Percentiles rank a stretch among this genome's conserved stretches.
Conservation (phyloP, 257 asterid species). For the Rubia yunnanensis region DNA sequence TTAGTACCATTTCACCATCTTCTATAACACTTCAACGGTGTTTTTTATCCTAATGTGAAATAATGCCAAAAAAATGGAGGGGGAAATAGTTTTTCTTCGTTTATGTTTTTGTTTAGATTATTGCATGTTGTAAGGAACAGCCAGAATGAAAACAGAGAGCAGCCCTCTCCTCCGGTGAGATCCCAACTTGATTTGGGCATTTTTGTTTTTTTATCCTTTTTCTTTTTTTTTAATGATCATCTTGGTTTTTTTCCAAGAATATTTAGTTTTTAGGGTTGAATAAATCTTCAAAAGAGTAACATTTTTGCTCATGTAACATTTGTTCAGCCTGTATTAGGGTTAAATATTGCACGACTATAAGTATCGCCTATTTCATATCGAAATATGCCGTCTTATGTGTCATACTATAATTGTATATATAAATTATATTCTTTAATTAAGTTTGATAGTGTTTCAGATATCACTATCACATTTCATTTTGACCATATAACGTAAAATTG, state of each 20-base stretch:
- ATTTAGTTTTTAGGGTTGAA: slow-evolving; percentile 15
- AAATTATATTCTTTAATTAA: too few species aligned
- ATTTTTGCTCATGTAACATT: background rate
- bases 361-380: too few species aligned
- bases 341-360: too few species aligned
- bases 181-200: slow-evolving; percentile 38
- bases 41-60: background rate
- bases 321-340: background rate
- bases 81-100: slow-evolving; percentile 11
- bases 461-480: too few species aligned
- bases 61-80: background rate
- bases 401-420: too few species aligned
- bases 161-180: slow-evolving; percentile 60
- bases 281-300: background rate
- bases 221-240: background rate
- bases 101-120: slow-evolving; percentile 20
- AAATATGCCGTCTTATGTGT: too few species aligned
- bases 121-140: slow-evolving; percentile 10
- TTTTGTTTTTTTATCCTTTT: slow-evolving; percentile 23
- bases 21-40: background rate
- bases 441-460: too few species aligned
- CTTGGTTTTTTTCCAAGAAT: slow-evolving; percentile 8
- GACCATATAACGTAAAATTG: too few species aligned
- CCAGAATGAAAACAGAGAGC: slow-evolving; percentile 14
- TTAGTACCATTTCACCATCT: background rate